Percentiles rank a stretch among this genome's conserved stretches.
phyloP scores from a whole-genome alignment of 192 early-diverging fungal genomes.

The Backusella tuberculispora region DNA sequence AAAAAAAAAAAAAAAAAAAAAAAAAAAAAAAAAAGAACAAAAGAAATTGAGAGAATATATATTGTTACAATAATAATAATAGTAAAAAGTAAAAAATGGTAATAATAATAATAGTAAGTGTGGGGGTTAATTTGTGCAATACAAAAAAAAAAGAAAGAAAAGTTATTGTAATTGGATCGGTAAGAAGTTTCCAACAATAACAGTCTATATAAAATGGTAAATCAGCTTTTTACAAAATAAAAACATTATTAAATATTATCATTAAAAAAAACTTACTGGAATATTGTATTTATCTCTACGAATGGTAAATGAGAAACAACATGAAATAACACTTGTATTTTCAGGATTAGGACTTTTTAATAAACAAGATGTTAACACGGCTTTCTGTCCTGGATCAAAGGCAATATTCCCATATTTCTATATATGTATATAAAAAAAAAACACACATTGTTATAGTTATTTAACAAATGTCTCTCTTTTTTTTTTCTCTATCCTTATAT shows the following conservation, averaged over 20 bases:
- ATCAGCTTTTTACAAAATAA: neutral
- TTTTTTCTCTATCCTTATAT: constrained; percentile 75
- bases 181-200: constrained; percentile 25
- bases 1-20: constrained; percentile 3
- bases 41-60: neutral
- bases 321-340: constrained; percentile 62
- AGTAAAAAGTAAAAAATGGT: neutral
- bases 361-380: constrained; percentile 92
- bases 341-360: constrained; percentile 62
- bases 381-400: constrained; percentile 95
- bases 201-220: constrained; percentile 10
- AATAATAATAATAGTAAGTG: neutral
- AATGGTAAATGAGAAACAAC: constrained; percentile 97
- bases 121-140: no score
- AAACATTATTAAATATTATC: neutral
- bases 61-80: neutral
- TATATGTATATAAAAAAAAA: no score
- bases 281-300: constrained; percentile 95
- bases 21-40: neutral
- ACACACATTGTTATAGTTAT: no score
- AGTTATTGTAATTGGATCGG: constrained; percentile 21
- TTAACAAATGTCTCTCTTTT: constrained; percentile 59
- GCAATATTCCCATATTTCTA: constrained; percentile 97
- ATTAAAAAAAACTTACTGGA: constrained; percentile 37
- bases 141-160: neutral